phyloP scores from a whole-genome alignment of 352 stramenopile species.

The Globisporangium megalacanthum region DNA sequence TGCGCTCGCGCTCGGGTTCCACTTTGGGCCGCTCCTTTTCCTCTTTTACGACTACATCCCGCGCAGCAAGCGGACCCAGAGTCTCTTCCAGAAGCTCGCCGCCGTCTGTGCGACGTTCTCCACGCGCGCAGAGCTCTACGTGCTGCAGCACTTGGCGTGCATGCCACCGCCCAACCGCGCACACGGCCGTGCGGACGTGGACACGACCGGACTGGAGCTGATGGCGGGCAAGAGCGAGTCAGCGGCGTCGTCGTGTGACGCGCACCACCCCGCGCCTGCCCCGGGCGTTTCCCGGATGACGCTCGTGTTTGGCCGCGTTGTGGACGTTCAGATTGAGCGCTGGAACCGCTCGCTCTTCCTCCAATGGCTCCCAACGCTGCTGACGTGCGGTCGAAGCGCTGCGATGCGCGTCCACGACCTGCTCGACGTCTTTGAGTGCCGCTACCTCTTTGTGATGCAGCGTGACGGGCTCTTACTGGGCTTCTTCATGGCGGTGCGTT shows the following conservation, averaged over 20 bases:
- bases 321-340: constrained; percentile 52
- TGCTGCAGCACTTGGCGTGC: constrained; percentile 47
- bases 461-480: constrained; percentile 52
- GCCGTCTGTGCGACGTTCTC: constrained; percentile 33
- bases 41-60: constrained; percentile 72
- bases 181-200: neutral
- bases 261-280: constrained; percentile 5
- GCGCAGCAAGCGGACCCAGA: constrained; percentile 47
- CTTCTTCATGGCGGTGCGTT: constrained; percentile 39
- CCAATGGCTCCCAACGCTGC: constrained; percentile 25
- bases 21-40: constrained; percentile 72
- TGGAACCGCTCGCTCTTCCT: constrained; percentile 67
- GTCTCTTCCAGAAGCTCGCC: constrained; percentile 35
- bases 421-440: constrained; percentile 37
- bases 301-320: constrained; percentile 47
- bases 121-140: constrained; percentile 41
- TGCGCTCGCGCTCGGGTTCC: constrained; percentile 67
- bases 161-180: constrained; percentile 20
- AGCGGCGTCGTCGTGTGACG: constrained; percentile 4
- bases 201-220: constrained; percentile 8
- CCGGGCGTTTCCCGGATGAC: constrained; percentile 33
- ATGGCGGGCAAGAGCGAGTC: constrained; percentile 24
- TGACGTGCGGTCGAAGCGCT: constrained; percentile 3
- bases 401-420: constrained; percentile 18
- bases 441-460: constrained; percentile 68